Percentiles rank a stretch among this genome's conserved stretches.
phyloP scores from a whole-genome alignment of 495 filamentous ascomycete genomes.

The Penicillium paradoxum region DNA sequence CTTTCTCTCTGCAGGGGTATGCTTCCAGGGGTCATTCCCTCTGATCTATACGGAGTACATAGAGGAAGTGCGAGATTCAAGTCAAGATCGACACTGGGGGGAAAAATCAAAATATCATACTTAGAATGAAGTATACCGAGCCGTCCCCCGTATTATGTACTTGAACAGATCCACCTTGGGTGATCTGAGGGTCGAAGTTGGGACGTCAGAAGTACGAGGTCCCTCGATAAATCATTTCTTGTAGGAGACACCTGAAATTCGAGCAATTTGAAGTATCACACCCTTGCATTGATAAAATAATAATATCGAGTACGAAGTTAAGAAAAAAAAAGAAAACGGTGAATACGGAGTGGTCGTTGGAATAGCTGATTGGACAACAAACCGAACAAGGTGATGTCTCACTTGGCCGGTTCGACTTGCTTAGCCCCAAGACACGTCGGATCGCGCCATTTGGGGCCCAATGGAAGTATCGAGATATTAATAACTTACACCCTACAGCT shows the following conservation, averaged over 20 bases:
- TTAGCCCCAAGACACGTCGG: conserved; percentile 6
- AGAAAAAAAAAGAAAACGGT: background rate
- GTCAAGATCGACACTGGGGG: background rate
- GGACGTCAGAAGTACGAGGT: no score
- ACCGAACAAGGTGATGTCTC: conserved; percentile 3
- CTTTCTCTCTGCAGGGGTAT: background rate
- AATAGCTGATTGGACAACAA: conserved; percentile 3
- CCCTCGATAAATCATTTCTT: no score
- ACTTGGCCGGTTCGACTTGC: background rate
- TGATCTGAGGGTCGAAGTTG: no score
- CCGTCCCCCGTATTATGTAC: background rate
- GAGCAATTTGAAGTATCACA: no score
- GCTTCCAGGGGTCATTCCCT: background rate
- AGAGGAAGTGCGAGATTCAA: background rate
- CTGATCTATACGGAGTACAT: background rate
- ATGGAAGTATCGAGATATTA: background rate
- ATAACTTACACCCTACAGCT: background rate
- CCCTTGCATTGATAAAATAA: background rate
- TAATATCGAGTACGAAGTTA: background rate
- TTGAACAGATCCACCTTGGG: background rate
- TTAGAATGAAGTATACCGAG: background rate
- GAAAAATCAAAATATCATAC: background rate
- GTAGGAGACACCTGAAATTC: no score
- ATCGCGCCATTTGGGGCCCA: conserved; percentile 1
- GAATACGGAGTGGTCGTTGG: no score